Evolutionary conservation across 495 filamentous ascomycete species (phyloP).

Genomic region (Glarea lozoyensis): DNA sequence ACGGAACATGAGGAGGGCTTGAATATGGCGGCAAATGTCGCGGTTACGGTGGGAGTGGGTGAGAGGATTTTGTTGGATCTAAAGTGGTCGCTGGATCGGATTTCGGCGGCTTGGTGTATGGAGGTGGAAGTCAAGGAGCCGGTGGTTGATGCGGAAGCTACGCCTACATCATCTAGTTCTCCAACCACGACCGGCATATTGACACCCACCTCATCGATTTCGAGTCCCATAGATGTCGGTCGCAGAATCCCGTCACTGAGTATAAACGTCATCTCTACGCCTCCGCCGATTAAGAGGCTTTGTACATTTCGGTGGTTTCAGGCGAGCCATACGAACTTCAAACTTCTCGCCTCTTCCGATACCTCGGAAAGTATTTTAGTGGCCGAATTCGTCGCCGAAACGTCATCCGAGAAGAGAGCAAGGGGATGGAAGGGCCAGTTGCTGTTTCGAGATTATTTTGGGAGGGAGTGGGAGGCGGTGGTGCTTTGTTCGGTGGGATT

Average conservation of each 20-base stretch:
- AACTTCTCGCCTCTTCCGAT: not conserved
- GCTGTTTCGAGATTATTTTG: not conserved
- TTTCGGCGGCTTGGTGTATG: too few relatives aligned
- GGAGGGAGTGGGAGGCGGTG: not conserved
- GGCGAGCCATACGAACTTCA: not conserved
- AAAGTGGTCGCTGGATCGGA: too few relatives aligned
- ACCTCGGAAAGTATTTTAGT: not conserved
- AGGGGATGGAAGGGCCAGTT: not conserved
- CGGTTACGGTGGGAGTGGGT: too few relatives aligned
- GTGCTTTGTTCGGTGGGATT: not conserved
- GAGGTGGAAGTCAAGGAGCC: too few relatives aligned
- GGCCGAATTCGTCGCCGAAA: not conserved
- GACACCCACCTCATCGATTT: not conserved
- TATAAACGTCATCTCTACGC: not conserved
- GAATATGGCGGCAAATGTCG: not conserved
- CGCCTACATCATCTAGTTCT: not conserved
- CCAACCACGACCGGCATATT: not conserved
- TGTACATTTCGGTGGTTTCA: not conserved
- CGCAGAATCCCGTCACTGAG: not conserved
- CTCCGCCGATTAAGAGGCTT: not conserved
- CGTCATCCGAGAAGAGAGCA: not conserved
- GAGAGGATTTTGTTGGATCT: too few relatives aligned
- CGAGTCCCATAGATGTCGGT: not conserved
- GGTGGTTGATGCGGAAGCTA: not conserved
- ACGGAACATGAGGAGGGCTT: too few relatives aligned